These are phyloP conservation scores for Leccinum variabile DNA, from an alignment of 1,284 basidiomycete genomes.

Conservation along the genomic window DNA sequence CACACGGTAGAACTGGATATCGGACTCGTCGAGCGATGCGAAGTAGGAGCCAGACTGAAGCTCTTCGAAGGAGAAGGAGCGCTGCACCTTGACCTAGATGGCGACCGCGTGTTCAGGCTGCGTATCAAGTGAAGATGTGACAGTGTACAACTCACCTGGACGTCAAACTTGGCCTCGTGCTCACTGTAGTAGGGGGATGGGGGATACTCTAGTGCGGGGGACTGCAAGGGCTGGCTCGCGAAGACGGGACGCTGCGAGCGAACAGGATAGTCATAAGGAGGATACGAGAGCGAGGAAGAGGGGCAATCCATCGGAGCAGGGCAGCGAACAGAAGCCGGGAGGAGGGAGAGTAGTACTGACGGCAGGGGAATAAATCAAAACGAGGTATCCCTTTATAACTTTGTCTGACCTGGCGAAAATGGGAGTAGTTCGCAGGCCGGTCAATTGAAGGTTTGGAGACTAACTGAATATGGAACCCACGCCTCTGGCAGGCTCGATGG, in stretches of 20 bases:
- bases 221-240: not conserved
- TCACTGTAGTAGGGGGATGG: not conserved
- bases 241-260: slow-evolving; percentile 1
- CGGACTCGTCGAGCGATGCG: slow-evolving; percentile 31
- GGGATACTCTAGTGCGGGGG: slow-evolving; percentile 6
- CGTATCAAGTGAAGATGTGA: not conserved
- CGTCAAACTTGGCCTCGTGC: slow-evolving; percentile 29
- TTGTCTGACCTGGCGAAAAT: slow-evolving; percentile 26
- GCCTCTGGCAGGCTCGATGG: slow-evolving; percentile 33
- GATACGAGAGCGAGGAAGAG: slow-evolving; percentile 2
- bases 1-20: slow-evolving; percentile 34
- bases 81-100: slow-evolving; percentile 31
- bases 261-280: slow-evolving; percentile 6
- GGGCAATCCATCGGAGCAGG: slow-evolving; percentile 17
- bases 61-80: slow-evolving; percentile 36
- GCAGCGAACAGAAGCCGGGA: slow-evolving; percentile 7
- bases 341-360: slow-evolving; percentile 16
- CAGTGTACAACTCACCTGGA: slow-evolving; percentile 19
- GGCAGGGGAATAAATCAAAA: slow-evolving; percentile 19
- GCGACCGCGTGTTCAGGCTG: slow-evolving; percentile 7
- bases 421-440: slow-evolving; percentile 23
- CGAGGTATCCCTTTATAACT: slow-evolving; percentile 34
- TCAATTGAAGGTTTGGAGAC: slow-evolving; percentile 19
- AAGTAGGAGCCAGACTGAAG: slow-evolving; percentile 37
- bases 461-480: slow-evolving; percentile 33